Evolutionary conservation across 1,139 yeast species (phyloP).

Genomic region (Meyerozyma sp.): DNA sequence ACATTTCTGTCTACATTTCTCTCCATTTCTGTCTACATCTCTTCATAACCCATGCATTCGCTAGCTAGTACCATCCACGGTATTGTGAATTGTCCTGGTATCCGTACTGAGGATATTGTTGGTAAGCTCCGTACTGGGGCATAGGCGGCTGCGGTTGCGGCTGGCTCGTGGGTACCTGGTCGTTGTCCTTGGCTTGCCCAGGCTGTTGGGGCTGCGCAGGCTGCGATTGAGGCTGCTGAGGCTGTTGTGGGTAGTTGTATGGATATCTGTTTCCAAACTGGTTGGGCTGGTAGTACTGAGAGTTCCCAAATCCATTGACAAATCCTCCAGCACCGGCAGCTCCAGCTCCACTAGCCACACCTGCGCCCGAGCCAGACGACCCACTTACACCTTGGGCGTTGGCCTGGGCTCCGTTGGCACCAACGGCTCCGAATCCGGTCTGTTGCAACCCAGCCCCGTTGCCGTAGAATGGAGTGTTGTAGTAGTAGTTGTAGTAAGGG

Average conservation of each 20-base stretch:
- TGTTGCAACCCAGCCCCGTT: constrained; percentile 22
- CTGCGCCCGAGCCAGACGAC: constrained; percentile 3
- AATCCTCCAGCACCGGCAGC: constrained; percentile 12
- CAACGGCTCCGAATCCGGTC: constrained; percentile 14
- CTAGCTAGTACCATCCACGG: constrained; percentile 13
- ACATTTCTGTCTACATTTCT: no score
- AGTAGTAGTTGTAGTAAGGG: constrained; percentile 43
- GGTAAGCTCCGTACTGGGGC: constrained; percentile 44
- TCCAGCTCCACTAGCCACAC: constrained; percentile 12
- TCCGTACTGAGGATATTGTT: constrained; percentile 46
- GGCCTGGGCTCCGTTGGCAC: constrained; percentile 10
- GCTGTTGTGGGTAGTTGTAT: constrained; percentile 30
- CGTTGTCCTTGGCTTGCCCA: constrained; percentile 11
- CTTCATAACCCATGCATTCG: not conserved
- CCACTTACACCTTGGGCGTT: constrained; percentile 8
- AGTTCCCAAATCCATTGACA: constrained; percentile 11
- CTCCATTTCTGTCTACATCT: no score
- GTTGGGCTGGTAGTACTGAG: constrained; percentile 34
- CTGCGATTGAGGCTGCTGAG: constrained; percentile 12
- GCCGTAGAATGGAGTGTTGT: constrained; percentile 39
- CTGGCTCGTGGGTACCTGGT: constrained; percentile 3
- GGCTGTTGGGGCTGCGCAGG: constrained; percentile 13
- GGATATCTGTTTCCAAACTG: constrained; percentile 36
- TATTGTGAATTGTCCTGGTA: constrained; percentile 42
- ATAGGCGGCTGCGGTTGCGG: constrained; percentile 28